phyloP scores from a whole-genome alignment of 2,329 filamentous ascomycete genomes.

The Dothistroma pini region DNA sequence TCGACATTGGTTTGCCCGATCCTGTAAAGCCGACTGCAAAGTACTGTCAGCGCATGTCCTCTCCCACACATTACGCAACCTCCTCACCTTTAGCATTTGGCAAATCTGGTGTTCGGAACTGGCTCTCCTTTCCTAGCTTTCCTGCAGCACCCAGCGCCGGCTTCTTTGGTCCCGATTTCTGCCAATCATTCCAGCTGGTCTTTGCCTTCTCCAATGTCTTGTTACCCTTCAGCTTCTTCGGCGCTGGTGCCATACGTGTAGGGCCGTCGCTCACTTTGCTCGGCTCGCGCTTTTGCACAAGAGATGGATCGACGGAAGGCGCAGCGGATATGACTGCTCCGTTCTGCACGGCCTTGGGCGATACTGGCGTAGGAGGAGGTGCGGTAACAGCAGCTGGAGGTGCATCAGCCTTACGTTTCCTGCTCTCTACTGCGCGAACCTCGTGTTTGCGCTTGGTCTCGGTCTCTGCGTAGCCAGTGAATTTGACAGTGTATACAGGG shows the following conservation, averaged over 20 bases:
- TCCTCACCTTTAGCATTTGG: slow-evolving; percentile 76
- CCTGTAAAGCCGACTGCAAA: slow-evolving; percentile 85
- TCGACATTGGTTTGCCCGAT: slow-evolving; percentile 92
- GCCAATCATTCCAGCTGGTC: slow-evolving; percentile 93
- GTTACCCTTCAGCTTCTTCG: slow-evolving; percentile 81
- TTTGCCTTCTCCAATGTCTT: slow-evolving; percentile 89
- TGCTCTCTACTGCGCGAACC: slow-evolving; percentile 68
- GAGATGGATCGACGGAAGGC: slow-evolving; percentile 63
- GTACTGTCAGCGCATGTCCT: slow-evolving; percentile 21
- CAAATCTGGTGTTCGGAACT: slow-evolving; percentile 67
- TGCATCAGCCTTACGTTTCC: slow-evolving; percentile 74
- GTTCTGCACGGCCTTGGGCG: slow-evolving; percentile 38
- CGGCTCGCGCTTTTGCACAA: slow-evolving; percentile 58
- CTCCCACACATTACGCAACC: slow-evolving; percentile 9
- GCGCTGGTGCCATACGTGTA: slow-evolving; percentile 43
- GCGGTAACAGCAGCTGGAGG: slow-evolving; percentile 48
- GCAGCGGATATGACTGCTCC: slow-evolving; percentile 62
- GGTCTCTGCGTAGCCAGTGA: slow-evolving; percentile 79
- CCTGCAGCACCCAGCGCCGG: slow-evolving; percentile 20
- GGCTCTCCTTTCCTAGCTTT: slow-evolving; percentile 30
- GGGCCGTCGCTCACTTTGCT: slow-evolving; percentile 60
- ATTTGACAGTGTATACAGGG: slow-evolving; percentile 91
- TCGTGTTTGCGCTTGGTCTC: slow-evolving; percentile 78
- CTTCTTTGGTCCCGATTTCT: slow-evolving; percentile 57
- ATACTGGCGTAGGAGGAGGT: slow-evolving; percentile 40